phyloP scores from a whole-genome alignment of 177 flowering plant species.

The Vitis hybrid region DNA sequence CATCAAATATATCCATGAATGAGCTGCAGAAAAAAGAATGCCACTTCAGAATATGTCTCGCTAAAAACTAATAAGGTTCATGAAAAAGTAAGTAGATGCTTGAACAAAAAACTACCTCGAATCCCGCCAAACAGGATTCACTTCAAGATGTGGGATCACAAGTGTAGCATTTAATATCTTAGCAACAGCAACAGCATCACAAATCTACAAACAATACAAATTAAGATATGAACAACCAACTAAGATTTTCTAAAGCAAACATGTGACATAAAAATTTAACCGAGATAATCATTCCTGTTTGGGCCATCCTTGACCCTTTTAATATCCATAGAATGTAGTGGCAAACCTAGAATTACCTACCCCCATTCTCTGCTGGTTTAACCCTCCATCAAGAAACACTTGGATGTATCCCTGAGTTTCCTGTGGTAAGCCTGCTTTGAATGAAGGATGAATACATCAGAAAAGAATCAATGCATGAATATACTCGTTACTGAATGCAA shows the following conservation, averaged over 20 bases:
- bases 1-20: constrained; percentile 90
- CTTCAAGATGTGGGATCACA: constrained; percentile 89
- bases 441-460: not conserved
- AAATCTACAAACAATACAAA: constrained; percentile 47
- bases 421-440: constrained; percentile 47
- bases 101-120: constrained; percentile 54
- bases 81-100: not conserved
- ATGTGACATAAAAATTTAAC: not conserved
- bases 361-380: constrained; percentile 99
- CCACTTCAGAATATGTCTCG: constrained; percentile 9
- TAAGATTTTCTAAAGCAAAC: not conserved
- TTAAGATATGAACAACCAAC: constrained; percentile 4
- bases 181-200: constrained; percentile 99
- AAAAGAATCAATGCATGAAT: not conserved
- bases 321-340: not conserved
- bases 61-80: not conserved
- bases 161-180: constrained; percentile 96
- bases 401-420: constrained; percentile 78
- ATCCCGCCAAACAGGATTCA: constrained; percentile 97
- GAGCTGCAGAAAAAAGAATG: constrained; percentile 57
- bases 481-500: not conserved
- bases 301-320: constrained; percentile 1
- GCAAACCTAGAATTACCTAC: constrained; percentile 37
- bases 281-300: not conserved
- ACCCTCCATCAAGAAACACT: constrained; percentile 94